phyloP scores from a whole-genome alignment of 176 grass and related monocot species.

The Oryza meridionalis region DNA sequence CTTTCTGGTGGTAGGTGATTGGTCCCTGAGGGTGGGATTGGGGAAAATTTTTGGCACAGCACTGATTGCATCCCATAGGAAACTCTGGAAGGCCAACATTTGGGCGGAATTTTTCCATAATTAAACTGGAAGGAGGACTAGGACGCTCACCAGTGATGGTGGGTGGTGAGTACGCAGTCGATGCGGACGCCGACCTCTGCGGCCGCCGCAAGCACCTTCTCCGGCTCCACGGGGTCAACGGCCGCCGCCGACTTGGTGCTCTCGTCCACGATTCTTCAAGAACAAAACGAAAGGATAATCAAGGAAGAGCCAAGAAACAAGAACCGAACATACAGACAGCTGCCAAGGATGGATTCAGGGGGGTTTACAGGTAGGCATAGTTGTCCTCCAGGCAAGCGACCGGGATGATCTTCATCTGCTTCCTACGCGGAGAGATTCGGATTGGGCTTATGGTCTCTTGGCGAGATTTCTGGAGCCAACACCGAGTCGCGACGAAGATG shows the following conservation, averaged over 20 bases:
- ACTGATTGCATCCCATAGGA: not conserved
- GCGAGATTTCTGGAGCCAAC: constrained; percentile 26
- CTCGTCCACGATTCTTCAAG: constrained; percentile 82
- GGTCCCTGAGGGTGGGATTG: not conserved
- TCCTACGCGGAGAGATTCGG: not conserved
- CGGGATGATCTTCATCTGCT: constrained; percentile 75
- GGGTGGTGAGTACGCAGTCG: constrained; percentile 78
- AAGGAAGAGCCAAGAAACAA: constrained; percentile 8
- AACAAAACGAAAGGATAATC: constrained; percentile 3
- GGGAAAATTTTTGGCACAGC: not conserved
- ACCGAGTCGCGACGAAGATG: not conserved
- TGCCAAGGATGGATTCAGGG: not conserved
- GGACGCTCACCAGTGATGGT: constrained; percentile 75
- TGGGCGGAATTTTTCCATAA: not conserved
- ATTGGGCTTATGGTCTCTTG: not conserved
- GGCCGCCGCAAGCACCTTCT: constrained; percentile 68
- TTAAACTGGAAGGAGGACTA: not conserved
- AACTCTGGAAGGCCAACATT: not conserved
- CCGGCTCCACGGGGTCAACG: constrained; percentile 87
- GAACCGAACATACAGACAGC: not conserved
- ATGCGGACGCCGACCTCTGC: constrained; percentile 65
- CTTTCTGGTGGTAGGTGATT: not conserved
- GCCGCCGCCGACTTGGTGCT: constrained; percentile 71
- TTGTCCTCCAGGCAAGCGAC: constrained; percentile 87
- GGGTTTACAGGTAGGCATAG: constrained; percentile 89